A percentile compares a stretch with the other conserved stretches of the same genome.
Conservation (phyloP, 225 moss, liverwort and hornwort species). For the Lunularia cruciata region DNA sequence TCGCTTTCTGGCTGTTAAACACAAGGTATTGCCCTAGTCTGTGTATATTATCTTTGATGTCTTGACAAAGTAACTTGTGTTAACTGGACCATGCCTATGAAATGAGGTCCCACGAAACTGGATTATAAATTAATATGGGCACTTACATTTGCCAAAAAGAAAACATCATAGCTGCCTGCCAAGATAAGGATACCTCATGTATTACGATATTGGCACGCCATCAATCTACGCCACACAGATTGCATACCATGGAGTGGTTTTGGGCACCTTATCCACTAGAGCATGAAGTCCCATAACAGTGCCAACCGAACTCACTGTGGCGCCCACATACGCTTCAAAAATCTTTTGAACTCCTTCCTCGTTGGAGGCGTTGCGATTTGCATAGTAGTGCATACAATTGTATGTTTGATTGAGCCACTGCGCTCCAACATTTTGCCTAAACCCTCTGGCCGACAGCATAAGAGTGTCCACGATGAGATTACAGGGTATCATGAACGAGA, state of each 20-base stretch:
- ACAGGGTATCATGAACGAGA: conserved; percentile 90
- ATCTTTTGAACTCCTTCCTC: conserved; percentile 62
- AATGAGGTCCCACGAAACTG: no score
- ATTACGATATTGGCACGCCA: no score
- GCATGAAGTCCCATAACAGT: conserved; percentile 86
- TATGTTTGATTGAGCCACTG: conserved; percentile 99
- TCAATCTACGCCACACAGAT: neutral
- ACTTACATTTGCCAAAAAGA: no score
- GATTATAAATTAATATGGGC: no score
- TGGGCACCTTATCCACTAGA: conserved; percentile 73
- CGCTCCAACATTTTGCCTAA: conserved; percentile 78
- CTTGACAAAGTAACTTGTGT: no score
- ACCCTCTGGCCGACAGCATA: conserved; percentile 88
- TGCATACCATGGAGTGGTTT: conserved; percentile 61
- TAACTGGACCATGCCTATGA: no score
- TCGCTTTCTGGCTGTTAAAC: no score
- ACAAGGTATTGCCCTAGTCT: no score
- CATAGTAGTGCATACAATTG: conserved; percentile 95
- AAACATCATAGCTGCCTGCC: no score
- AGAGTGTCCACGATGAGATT: conserved; percentile 87
- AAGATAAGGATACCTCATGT: no score
- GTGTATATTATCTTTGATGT: no score
- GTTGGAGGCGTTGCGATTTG: conserved; percentile 96
- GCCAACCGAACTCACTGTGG: conserved; percentile 90
- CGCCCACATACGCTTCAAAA: conserved; percentile 89